Percentiles rank a stretch among this genome's conserved stretches.
phyloP scores from a whole-genome alignment of 2,329 filamentous ascomycete genomes.

The Plenodomus tracheiphilus region DNA sequence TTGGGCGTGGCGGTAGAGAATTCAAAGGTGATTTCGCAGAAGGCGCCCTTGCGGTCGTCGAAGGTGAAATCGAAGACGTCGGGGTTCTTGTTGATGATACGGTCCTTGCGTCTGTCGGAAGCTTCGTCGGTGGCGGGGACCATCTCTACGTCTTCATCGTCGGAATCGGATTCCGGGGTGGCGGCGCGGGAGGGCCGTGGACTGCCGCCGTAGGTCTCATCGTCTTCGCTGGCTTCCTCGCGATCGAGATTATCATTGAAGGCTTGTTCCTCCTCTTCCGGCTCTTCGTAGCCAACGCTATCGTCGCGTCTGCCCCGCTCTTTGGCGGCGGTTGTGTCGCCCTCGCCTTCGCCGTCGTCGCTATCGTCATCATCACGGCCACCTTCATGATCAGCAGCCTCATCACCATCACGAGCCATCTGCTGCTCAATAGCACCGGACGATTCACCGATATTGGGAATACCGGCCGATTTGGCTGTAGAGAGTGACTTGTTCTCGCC shows the following conservation, averaged over 20 bases:
- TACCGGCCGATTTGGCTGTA: conserved; percentile 60
- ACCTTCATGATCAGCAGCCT: conserved; percentile 47
- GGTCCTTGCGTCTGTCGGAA: conserved; percentile 35
- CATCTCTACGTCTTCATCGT: conserved; percentile 27
- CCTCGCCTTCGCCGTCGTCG: conserved; percentile 61
- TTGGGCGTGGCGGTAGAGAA: conserved; percentile 83
- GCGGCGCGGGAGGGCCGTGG: conserved; percentile 43
- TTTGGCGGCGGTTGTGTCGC: conserved; percentile 68
- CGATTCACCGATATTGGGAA: conserved; percentile 74
- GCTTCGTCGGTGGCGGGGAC: conserved; percentile 34
- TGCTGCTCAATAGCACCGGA: conserved; percentile 59
- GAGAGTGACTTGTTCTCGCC: conserved; percentile 60
- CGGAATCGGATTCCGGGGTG: conserved; percentile 34
- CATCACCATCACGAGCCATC: conserved; percentile 47
- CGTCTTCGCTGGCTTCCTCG: conserved; percentile 57
- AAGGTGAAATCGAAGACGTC: conserved; percentile 79
- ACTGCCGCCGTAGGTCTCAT: conserved; percentile 56
- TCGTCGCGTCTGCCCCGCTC: conserved; percentile 75
- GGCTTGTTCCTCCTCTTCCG: conserved; percentile 86
- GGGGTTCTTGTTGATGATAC: conserved; percentile 51
- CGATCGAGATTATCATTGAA: conserved; percentile 67
- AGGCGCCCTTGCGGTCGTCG: conserved; percentile 71
- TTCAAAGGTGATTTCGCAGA: conserved; percentile 80
- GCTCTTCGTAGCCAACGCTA: conserved; percentile 85
- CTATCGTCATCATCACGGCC: conserved; percentile 75